These are phyloP conservation scores for Biscogniauxia marginata DNA, from an alignment of 2,329 filamentous ascomycete species.

Conservation along the genomic window DNA sequence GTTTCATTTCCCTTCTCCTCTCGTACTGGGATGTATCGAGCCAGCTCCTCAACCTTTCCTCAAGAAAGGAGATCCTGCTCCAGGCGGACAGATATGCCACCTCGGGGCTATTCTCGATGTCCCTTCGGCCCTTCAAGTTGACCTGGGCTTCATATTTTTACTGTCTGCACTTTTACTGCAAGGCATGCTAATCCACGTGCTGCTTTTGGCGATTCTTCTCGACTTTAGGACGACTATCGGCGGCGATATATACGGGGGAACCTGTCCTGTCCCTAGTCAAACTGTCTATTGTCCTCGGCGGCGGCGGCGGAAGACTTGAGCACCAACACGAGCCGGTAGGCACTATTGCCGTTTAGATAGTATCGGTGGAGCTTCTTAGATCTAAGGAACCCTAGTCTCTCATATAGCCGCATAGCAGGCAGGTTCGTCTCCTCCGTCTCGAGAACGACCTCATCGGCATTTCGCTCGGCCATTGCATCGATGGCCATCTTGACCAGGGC, in stretches of 20 bases:
- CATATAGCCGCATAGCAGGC: constrained; percentile 88
- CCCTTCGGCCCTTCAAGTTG: not conserved
- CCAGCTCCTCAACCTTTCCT: not conserved
- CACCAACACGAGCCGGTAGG: constrained; percentile 82
- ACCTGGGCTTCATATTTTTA: not conserved
- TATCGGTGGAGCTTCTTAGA: constrained; percentile 94
- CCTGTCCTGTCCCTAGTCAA: constrained; percentile 7
- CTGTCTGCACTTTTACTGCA: not conserved
- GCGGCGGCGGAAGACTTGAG: constrained; percentile 52
- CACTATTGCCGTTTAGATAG: constrained; percentile 94
- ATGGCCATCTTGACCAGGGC: constrained; percentile 86
- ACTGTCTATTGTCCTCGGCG: constrained; percentile 1
- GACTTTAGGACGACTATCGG: not conserved
- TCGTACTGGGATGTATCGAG: not conserved
- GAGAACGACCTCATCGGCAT: constrained; percentile 91
- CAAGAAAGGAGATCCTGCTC: not conserved
- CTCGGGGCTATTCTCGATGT: not conserved
- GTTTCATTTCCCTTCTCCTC: not conserved
- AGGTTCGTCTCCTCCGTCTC: constrained; percentile 95
- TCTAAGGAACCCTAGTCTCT: constrained; percentile 84
- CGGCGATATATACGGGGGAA: not conserved
- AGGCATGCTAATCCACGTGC: not conserved
- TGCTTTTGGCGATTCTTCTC: not conserved
- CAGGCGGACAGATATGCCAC: not conserved
- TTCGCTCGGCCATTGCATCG: constrained; percentile 79